Percentiles rank a stretch among this genome's conserved stretches.
phyloP scores from a whole-genome alignment of 371 early-diverging fungal genomes.

The Globomyces sp. region DNA sequence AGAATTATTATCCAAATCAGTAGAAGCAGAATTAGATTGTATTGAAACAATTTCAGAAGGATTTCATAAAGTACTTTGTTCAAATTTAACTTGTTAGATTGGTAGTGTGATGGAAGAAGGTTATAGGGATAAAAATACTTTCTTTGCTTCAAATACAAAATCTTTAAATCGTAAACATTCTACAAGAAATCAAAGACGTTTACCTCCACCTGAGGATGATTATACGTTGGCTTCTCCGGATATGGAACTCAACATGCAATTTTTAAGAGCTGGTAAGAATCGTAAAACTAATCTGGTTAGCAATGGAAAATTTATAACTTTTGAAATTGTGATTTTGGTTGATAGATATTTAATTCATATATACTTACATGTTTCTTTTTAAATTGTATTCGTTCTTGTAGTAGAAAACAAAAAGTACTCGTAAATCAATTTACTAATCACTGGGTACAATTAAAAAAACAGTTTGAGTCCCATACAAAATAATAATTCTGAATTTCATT shows the following conservation, averaged over 20 bases:
- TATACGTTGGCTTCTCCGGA: conserved; percentile 1
- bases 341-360: no score
- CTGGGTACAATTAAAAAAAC: no score
- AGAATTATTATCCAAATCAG: conserved; percentile 28
- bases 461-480: no score
- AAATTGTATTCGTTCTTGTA: no score
- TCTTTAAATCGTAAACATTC: conserved; percentile 4
- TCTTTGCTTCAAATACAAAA: not conserved
- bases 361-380: no score
- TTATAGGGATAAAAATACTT: conserved; percentile 2
- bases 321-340: no score
- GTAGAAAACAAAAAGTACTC: no score
- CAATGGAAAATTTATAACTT: no score
- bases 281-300: no score
- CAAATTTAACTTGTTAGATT: not conserved
- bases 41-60: conserved; percentile 47
- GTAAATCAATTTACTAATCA: no score
- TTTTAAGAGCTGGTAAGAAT: conserved; percentile 9
- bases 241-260: conserved; percentile 18
- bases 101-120: conserved; percentile 16
- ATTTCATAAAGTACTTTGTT: conserved; percentile 39
- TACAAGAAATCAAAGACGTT: not conserved
- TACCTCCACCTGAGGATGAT: not conserved
- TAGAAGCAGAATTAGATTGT: conserved; percentile 39
- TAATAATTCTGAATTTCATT: no score